Percentiles rank a stretch among this genome's conserved stretches.
Evolutionary conservation across 768 basidiomycete species (phyloP).

Genomic region (Chalciporus pseudorubinellus): DNA sequence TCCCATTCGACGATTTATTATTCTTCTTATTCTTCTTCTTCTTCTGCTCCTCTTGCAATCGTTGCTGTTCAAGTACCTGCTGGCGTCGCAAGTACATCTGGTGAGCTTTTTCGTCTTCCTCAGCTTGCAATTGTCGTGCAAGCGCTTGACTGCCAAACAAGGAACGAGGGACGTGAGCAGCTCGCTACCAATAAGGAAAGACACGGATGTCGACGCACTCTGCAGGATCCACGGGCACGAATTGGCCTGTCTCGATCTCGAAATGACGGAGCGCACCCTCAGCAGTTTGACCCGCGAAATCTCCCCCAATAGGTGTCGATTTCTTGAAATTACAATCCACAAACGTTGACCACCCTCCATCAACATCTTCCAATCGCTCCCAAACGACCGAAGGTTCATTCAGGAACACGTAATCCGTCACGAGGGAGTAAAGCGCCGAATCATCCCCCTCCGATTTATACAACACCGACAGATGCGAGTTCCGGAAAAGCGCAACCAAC

Average conservation of each 20-base stretch:
- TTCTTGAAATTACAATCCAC: constrained; percentile 69
- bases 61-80: constrained; percentile 27
- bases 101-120: constrained; percentile 63
- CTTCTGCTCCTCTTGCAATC: constrained; percentile 21
- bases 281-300: constrained; percentile 72
- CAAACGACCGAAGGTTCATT: constrained; percentile 80
- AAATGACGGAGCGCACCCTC: constrained; percentile 55
- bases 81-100: constrained; percentile 34
- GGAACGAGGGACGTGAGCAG: background rate
- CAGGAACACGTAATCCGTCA: constrained; percentile 81
- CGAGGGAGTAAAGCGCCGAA: constrained; percentile 71
- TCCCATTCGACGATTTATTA: constrained; percentile 17
- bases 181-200: background rate
- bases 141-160: constrained; percentile 51
- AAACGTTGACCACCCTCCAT: constrained; percentile 74
- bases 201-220: constrained; percentile 50
- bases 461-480: constrained; percentile 85
- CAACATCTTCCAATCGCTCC: constrained; percentile 88
- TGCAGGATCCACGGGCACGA: constrained; percentile 43
- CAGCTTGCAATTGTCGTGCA: constrained; percentile 74
- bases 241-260: constrained; percentile 43
- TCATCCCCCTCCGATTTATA: constrained; percentile 53
- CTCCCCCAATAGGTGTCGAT: constrained; percentile 72
- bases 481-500: constrained; percentile 87
- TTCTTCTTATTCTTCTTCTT: constrained; percentile 22